phyloP scores from a whole-genome alignment of 805 yeast genomes.

The Saturnispora saitoi region DNA sequence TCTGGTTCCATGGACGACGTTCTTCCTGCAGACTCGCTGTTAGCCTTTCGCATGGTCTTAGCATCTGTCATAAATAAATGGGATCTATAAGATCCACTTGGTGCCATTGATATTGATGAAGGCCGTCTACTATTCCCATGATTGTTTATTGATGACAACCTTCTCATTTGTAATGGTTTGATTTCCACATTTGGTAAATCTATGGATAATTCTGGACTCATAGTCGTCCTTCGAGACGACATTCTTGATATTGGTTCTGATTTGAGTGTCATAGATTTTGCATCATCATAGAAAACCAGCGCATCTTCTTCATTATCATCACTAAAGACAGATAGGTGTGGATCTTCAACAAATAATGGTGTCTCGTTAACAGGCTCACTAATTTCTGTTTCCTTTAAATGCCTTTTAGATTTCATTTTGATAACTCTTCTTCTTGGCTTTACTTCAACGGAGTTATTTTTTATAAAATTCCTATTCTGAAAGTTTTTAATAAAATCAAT shows the following conservation, averaged over 20 bases:
- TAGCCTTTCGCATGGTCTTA: background rate
- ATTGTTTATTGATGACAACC: background rate
- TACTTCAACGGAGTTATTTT: background rate
- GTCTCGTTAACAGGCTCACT: background rate
- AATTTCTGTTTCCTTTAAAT: background rate
- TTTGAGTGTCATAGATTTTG: background rate
- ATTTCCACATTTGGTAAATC: background rate
- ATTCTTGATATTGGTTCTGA: background rate
- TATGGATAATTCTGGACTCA: slow-evolving; percentile 7
- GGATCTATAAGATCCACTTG: background rate
- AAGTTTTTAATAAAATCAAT: slow-evolving; percentile 3
- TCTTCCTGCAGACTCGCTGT: background rate
- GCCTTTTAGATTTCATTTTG: slow-evolving; percentile 2
- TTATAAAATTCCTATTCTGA: slow-evolving; percentile 1
- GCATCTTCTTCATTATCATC: background rate
- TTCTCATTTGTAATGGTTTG: background rate
- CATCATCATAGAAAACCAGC: background rate
- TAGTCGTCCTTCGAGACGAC: background rate
- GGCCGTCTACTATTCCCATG: background rate
- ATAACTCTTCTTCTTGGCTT: slow-evolving; percentile 7
- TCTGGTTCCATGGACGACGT: background rate
- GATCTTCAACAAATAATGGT: background rate
- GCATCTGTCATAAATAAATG: background rate
- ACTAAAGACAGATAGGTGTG: background rate
- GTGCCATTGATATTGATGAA: background rate